Percentiles rank a stretch among this genome's conserved stretches.
Evolutionary conservation across 2,329 filamentous ascomycete species (phyloP).

Genomic region (Fusarium vanettenii): DNA sequence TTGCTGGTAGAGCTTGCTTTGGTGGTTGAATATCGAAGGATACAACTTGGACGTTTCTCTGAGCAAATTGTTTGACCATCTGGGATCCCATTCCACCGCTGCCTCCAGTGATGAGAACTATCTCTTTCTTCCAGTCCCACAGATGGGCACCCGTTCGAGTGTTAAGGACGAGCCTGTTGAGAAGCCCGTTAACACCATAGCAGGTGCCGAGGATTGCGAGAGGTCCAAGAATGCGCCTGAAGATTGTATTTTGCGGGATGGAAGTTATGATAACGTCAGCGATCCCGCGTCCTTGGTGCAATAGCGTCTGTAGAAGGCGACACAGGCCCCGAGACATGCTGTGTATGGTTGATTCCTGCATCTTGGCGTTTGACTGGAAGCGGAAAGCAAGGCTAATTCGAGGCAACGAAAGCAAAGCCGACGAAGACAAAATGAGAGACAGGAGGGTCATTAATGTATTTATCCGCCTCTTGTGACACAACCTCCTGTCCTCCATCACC

Average conservation of each 20-base stretch:
- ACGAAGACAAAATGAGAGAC: not conserved
- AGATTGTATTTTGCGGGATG: not conserved
- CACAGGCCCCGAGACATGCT: not conserved
- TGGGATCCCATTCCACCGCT: constrained; percentile 51
- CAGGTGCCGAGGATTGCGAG: not conserved
- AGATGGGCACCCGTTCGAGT: not conserved
- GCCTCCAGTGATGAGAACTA: constrained; percentile 20
- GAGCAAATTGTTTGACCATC: constrained; percentile 38
- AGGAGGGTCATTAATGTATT: not conserved
- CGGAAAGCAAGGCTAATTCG: not conserved
- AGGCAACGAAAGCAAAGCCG: not conserved
- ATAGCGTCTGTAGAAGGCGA: not conserved
- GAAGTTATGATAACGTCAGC: not conserved
- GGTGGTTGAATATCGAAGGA: constrained; percentile 11
- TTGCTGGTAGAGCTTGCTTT: not conserved
- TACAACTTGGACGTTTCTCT: constrained; percentile 9
- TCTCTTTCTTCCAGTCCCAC: constrained; percentile 16
- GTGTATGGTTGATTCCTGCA: not conserved
- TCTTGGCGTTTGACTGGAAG: not conserved
- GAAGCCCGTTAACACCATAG: not conserved
- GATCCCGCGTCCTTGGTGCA: not conserved
- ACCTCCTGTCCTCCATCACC: not conserved
- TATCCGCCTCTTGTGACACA: not conserved
- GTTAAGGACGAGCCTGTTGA: not conserved
- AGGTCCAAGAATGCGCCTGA: not conserved